Base-by-base conservation (phyloP, 805 yeast genomes). In the Ogataea populi-albae region DNA sequence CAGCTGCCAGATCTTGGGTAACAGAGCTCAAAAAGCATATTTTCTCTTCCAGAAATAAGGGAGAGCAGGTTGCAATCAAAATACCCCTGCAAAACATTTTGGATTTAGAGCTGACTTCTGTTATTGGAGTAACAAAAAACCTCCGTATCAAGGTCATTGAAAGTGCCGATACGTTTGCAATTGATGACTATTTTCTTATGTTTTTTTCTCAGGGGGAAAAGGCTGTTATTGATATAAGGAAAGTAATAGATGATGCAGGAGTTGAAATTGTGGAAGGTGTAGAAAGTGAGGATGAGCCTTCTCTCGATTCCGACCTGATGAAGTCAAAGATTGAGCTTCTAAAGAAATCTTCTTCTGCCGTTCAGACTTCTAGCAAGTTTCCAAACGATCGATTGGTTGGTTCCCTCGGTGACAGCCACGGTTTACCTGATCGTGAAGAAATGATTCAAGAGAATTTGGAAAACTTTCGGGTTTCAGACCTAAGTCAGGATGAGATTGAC, bases 1-100 rank as follows among this genome's bases (percentile, higher is more conserved):
- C 70, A 42, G 64, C 81, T 5, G 97, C 97, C 0, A 70, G 84
- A 40, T 73, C 80, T 12, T 91, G 98, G 98, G 80, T 76, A 30
- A 78, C 80, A 34, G 63, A 72, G 7, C 59, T 91, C 28, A 85
- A 83, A 45, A 86, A 84, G 50, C 81, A 81, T 35, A 77, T 86
- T 2, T 91, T 91, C 60, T 70, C 88, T 1, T 71, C 82, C 26
- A 70, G 83, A 35, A 84, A 86, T 55, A 66, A 71, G 17, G 81
- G 80, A 10, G 81, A 81, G 47, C 80, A 81, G 41, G 93, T 86
- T 10, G 74, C 84, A 15, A 66, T 89, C 14, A 83, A 84, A 47
- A 75, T 91, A 4, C 97, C 97, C 0, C 51, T 83, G 17, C 73
- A 68, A 23, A 82, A 81, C 49, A 64, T 91, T 10, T 52, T 82